Evolutionary conservation across 148 eudicot genomes (phyloP).

Genomic region (Simmondsia chinensis): DNA sequence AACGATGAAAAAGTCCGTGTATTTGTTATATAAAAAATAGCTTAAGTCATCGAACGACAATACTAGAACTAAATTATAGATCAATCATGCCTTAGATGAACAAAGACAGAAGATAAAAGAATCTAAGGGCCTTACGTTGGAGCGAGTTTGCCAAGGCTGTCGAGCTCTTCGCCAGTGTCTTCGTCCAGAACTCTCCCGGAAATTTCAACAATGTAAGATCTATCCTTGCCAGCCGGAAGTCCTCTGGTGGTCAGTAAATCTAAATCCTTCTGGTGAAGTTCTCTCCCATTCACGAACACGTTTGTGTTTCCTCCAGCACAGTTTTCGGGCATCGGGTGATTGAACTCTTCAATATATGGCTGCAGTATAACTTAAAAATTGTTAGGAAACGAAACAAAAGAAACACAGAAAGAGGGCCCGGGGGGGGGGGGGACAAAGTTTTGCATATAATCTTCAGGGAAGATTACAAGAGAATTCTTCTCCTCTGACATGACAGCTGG

Average conservation of each 20-base stretch:
- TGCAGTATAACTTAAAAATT: constrained; percentile 16
- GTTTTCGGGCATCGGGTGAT: constrained; percentile 65
- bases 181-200: constrained; percentile 80
- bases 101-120: no score
- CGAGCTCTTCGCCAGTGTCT: constrained; percentile 76
- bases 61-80: no score
- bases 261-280: constrained; percentile 75
- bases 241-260: constrained; percentile 70
- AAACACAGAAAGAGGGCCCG: no score
- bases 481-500: no score
- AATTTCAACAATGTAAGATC: constrained; percentile 71
- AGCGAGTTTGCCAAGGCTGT: constrained; percentile 95
- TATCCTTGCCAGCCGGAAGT: constrained; percentile 51
- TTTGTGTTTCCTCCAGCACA: constrained; percentile 76
- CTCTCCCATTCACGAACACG: constrained; percentile 87
- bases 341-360: constrained; percentile 90
- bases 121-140: constrained; percentile 97
- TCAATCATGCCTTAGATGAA: no score
- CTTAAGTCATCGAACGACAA: no score
- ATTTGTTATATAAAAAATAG: no score
- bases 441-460: no score
- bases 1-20: no score
- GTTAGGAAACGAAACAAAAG: not conserved
- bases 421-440: no score
- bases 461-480: no score